A percentile compares a stretch with the other conserved stretches of the same genome.
phyloP scores from a whole-genome alignment of 768 basidiomycete genomes.

The Collybiopsis luxurians region DNA sequence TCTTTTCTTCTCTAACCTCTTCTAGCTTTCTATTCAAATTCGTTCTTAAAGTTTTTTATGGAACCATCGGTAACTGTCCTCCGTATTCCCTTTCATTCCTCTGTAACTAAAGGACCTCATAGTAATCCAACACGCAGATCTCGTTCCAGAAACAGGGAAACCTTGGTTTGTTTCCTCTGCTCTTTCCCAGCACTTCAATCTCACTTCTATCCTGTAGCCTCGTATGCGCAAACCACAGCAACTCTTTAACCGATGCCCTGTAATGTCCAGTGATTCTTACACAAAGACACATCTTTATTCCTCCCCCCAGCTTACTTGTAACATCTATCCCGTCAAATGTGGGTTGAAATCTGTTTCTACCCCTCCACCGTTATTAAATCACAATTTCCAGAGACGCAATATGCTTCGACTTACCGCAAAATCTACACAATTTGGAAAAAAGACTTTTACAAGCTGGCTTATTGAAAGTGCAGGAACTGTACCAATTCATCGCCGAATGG shows the following conservation, averaged over 20 bases:
- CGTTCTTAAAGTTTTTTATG: slow-evolving; percentile 90
- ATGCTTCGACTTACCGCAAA: slow-evolving; percentile 87
- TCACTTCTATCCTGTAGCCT: slow-evolving; percentile 47
- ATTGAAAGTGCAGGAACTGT: slow-evolving; percentile 88
- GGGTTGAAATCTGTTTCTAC: slow-evolving; percentile 14
- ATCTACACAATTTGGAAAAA: slow-evolving; percentile 79
- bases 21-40: slow-evolving; percentile 69
- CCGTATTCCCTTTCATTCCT: too few relatives aligned
- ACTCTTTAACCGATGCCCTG: slow-evolving; percentile 86
- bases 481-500: slow-evolving; percentile 76
- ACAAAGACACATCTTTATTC: neutral
- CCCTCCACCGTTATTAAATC: neutral
- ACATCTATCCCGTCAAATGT: slow-evolving; percentile 72
- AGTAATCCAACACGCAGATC: slow-evolving; percentile 76
- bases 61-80: too few relatives aligned
- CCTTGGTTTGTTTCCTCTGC: slow-evolving; percentile 48
- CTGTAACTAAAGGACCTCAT: too few relatives aligned
- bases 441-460: slow-evolving; percentile 86
- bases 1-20: neutral
- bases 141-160: slow-evolving; percentile 67
- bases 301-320: slow-evolving; percentile 57
- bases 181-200: slow-evolving; percentile 1
- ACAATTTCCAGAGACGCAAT: slow-evolving; percentile 55
- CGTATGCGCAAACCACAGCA: slow-evolving; percentile 84
- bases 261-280: slow-evolving; percentile 23